These are phyloP conservation scores for Penicillium sp. DNA, from an alignment of 2,329 filamentous ascomycete genomes.

Conservation along the genomic window DNA sequence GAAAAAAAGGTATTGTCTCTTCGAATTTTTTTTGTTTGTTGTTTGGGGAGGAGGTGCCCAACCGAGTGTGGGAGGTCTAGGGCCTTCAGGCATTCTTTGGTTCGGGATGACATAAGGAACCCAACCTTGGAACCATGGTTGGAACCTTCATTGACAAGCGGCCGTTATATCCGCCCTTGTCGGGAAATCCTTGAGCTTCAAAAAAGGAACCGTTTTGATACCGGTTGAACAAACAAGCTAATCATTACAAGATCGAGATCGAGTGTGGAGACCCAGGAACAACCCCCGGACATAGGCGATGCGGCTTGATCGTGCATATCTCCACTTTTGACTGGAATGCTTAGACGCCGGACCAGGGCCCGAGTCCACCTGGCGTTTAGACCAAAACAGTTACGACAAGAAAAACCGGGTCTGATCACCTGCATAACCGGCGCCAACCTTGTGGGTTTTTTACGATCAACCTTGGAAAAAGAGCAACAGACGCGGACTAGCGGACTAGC, in stretches of 20 bases:
- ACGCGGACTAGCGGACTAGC: slow-evolving; percentile 1
- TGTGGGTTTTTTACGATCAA: slow-evolving; percentile 1
- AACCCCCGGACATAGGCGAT: slow-evolving; percentile 15
- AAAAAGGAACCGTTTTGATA: neutral
- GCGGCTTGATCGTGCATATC: slow-evolving; percentile 28
- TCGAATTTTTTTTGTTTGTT: neutral
- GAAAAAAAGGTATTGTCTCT: neutral
- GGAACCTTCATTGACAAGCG: neutral
- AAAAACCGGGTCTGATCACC: slow-evolving; percentile 33
- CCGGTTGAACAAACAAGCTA: neutral
- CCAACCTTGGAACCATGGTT: neutral
- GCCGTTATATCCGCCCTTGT: slow-evolving; percentile 1
- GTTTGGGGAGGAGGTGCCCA: neutral
- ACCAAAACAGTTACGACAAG: slow-evolving; percentile 7
- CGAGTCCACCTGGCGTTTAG: slow-evolving; percentile 28
- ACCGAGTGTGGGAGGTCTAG: neutral
- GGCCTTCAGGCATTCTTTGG: slow-evolving; percentile 5
- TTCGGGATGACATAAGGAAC: slow-evolving; percentile 12
- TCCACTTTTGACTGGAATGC: slow-evolving; percentile 32
- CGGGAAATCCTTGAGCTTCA: neutral
- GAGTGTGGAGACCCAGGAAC: slow-evolving; percentile 7
- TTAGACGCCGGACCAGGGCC: slow-evolving; percentile 31
- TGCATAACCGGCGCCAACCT: slow-evolving; percentile 37
- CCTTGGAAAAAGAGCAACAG: neutral
- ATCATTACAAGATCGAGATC: neutral